phyloP scores from a whole-genome alignment of 257 asterid genomes.

The Gentiana straminea region DNA sequence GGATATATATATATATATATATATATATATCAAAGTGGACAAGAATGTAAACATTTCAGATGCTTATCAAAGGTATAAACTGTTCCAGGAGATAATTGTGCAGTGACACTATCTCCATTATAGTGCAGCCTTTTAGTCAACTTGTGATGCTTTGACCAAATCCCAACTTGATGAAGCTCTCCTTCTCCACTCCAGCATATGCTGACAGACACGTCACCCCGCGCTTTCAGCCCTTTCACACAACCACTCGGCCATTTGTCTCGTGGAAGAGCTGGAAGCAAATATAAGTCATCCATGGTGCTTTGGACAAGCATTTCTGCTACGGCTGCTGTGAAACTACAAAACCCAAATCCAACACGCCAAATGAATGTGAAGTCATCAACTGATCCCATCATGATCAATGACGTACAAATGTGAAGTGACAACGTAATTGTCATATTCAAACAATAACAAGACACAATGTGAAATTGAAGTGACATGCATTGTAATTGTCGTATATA shows the following conservation, averaged over 20 bases:
- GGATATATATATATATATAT: no score
- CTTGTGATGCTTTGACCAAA: constrained; percentile 38
- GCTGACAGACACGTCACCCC: constrained; percentile 49
- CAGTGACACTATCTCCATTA: constrained; percentile 22
- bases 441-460: no score
- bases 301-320: constrained; percentile 85
- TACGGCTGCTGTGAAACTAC: constrained; percentile 62
- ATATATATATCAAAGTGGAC: constrained; percentile 4
- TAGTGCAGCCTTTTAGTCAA: constrained; percentile 41
- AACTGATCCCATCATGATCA: no score
- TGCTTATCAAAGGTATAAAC: constrained; percentile 55
- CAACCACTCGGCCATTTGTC: constrained; percentile 61
- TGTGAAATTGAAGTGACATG: no score
- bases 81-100: constrained; percentile 24
- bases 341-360: no score
- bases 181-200: constrained; percentile 64
- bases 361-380: no score
- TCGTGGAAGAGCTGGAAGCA: constrained; percentile 70
- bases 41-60: constrained; percentile 31
- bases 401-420: no score
- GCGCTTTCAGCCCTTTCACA: constrained; percentile 52
- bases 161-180: constrained; percentile 44
- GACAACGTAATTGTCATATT: no score
- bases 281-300: constrained; percentile 46
- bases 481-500: no score